A percentile compares a stretch with the other conserved stretches of the same genome.
phyloP scores from a whole-genome alignment of 208 protist genomes.

The Leishmania turanica region DNA sequence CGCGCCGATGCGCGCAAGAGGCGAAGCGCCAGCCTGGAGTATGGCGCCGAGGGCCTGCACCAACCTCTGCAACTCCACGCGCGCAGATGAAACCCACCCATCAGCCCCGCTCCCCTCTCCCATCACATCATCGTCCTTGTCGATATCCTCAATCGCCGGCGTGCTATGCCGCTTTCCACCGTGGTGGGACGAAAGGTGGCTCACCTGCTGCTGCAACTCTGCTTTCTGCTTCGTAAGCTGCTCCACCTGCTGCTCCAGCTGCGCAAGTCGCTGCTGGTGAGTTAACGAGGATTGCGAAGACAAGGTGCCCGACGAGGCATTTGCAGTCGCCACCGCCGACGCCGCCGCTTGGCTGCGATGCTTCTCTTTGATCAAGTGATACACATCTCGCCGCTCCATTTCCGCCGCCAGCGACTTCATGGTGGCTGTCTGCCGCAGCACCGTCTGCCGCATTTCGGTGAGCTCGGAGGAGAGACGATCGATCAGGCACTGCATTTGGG shows the following conservation, averaged over 20 bases:
- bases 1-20: not conserved
- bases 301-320: not conserved
- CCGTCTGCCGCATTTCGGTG: conserved; percentile 42
- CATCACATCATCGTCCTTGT: conserved; percentile 17
- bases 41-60: conserved; percentile 3
- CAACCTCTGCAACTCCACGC: conserved; percentile 20
- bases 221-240: conserved; percentile 14
- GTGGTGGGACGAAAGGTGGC: not conserved
- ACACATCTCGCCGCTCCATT: conserved; percentile 60
- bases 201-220: not conserved
- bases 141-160: conserved; percentile 21
- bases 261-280: not conserved
- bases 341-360: conserved; percentile 16
- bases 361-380: conserved; percentile 48
- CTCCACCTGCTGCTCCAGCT: conserved; percentile 13
- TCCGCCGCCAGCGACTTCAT: conserved; percentile 43
- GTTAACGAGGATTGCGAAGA: not conserved
- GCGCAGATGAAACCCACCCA: not conserved
- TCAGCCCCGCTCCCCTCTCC: conserved; percentile 3
- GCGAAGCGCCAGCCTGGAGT: not conserved
- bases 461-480: conserved; percentile 64
- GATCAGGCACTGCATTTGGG: conserved; percentile 38
- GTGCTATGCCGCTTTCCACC: not conserved
- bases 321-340: not conserved
- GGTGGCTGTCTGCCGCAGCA: conserved; percentile 62